Evolutionary conservation across 2,329 filamentous ascomycete species (phyloP).

Genomic region (Ophiostoma angusticollis): DNA sequence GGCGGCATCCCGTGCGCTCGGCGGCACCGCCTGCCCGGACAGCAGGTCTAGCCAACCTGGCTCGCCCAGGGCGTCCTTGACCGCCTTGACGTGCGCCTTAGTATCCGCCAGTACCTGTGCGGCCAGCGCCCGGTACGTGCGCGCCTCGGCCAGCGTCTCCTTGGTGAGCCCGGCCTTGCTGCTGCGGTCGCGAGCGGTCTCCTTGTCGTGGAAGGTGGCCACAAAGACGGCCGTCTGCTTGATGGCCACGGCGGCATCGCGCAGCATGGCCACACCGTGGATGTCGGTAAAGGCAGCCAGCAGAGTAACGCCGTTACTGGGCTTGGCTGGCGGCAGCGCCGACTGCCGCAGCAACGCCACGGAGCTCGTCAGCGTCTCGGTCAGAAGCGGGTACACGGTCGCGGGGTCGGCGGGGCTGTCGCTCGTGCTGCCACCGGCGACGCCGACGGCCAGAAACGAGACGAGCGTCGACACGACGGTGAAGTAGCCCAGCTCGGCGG

Average conservation of each 20-base stretch:
- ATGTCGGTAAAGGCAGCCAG: slow-evolving; percentile 21
- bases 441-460: slow-evolving; percentile 14
- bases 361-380: slow-evolving; percentile 5
- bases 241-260: slow-evolving; percentile 23
- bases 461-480: slow-evolving; percentile 30
- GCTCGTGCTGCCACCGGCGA: slow-evolving; percentile 13
- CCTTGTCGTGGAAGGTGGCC: slow-evolving; percentile 19
- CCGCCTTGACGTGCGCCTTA: slow-evolving; percentile 21
- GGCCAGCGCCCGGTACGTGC: slow-evolving; percentile 8
- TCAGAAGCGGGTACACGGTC: not conserved
- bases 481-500: slow-evolving; percentile 31
- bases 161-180: slow-evolving; percentile 22
- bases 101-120: slow-evolving; percentile 17
- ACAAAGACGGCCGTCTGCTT: slow-evolving; percentile 22
- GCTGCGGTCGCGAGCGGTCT: slow-evolving; percentile 21
- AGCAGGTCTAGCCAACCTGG: slow-evolving; percentile 27
- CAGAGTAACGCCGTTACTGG: slow-evolving; percentile 8
- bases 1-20: slow-evolving; percentile 1
- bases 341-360: slow-evolving; percentile 10
- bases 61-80: slow-evolving; percentile 20
- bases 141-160: slow-evolving; percentile 22
- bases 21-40: slow-evolving; percentile 20
- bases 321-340: not conserved
- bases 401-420: no score
- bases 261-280: slow-evolving; percentile 25